Evolutionary conservation across 1,284 basidiomycete genomes (phyloP).

Genomic region (Anthracocystis panici-leucophaei): DNA sequence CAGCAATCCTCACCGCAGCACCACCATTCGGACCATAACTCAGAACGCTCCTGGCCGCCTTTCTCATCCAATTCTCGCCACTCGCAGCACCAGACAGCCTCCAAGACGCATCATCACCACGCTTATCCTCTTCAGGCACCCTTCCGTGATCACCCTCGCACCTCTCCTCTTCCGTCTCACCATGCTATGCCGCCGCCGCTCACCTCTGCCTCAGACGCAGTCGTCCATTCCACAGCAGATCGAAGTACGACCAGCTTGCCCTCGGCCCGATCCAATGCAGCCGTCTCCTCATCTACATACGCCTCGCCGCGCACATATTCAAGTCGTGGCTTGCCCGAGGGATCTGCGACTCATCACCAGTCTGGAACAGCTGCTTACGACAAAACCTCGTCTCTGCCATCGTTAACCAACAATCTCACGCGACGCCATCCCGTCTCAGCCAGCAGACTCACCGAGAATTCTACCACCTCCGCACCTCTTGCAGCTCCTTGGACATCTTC

Average conservation of each 20-base stretch:
- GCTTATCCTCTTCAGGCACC: slow-evolving; percentile 29
- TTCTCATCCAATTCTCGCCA: slow-evolving; percentile 8
- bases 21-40: slow-evolving; percentile 1
- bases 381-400: slow-evolving; percentile 10
- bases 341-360: slow-evolving; percentile 4
- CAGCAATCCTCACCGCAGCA: background rate
- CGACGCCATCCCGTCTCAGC: slow-evolving; percentile 39
- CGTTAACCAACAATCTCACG: slow-evolving; percentile 6
- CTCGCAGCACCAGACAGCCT: slow-evolving; percentile 7
- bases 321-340: slow-evolving; percentile 13
- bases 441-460: slow-evolving; percentile 23
- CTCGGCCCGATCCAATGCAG: slow-evolving; percentile 6
- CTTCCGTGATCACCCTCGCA: slow-evolving; percentile 23
- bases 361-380: slow-evolving; percentile 15
- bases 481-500: background rate
- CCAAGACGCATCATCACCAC: slow-evolving; percentile 9
- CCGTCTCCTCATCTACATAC: slow-evolving; percentile 8
- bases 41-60: slow-evolving; percentile 18
- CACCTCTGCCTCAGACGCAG: background rate
- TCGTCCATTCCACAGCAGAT: slow-evolving; percentile 5
- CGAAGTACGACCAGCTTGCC: background rate
- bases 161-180: slow-evolving; percentile 24
- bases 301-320: slow-evolving; percentile 18
- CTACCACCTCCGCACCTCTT: background rate
- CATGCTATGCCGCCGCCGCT: slow-evolving; percentile 22